Conservation (phyloP, 306 rosid species). For the Arachis stenosperma region DNA sequence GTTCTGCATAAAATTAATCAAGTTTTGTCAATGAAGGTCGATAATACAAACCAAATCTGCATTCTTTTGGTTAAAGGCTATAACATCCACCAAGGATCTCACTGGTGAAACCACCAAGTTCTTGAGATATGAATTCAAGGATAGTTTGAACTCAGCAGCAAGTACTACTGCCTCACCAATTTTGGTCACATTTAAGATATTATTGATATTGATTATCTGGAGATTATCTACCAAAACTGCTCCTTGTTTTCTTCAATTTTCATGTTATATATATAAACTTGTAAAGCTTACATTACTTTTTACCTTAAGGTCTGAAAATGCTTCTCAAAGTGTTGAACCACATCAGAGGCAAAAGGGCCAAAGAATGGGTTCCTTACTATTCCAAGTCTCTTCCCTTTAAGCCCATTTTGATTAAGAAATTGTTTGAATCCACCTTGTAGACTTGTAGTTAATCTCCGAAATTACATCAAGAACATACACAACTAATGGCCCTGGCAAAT, state of each 20-base stretch:
- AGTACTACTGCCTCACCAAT: conserved; percentile 32
- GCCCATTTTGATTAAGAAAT: conserved; percentile 39
- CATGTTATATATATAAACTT: background rate
- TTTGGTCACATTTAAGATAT: conserved; percentile 9
- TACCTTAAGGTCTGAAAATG: conserved; percentile 44
- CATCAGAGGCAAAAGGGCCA: no score
- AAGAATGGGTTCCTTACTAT: conserved; percentile 29
- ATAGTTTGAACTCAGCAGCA: conserved; percentile 43
- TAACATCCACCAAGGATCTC: conserved; percentile 39
- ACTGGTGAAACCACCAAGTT: conserved; percentile 40
- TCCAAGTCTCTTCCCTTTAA: conserved; percentile 50
- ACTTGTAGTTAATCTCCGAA: conserved; percentile 46
- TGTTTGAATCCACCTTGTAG: conserved; percentile 45
- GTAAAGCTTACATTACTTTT: background rate
- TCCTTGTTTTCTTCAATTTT: conserved; percentile 38
- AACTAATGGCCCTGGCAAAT: conserved; percentile 40
- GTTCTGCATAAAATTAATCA: background rate
- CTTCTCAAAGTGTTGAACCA: conserved; percentile 20
- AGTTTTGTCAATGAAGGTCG: background rate
- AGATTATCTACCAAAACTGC: conserved; percentile 46
- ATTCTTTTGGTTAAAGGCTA: conserved; percentile 41
- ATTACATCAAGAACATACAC: conserved; percentile 59
- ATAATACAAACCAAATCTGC: conserved; percentile 29
- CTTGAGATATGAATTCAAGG: conserved; percentile 42
- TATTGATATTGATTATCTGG: conserved; percentile 29